phyloP scores from a whole-genome alignment of 371 early-diverging fungal genomes.

The Saksenaea vasiformis region DNA sequence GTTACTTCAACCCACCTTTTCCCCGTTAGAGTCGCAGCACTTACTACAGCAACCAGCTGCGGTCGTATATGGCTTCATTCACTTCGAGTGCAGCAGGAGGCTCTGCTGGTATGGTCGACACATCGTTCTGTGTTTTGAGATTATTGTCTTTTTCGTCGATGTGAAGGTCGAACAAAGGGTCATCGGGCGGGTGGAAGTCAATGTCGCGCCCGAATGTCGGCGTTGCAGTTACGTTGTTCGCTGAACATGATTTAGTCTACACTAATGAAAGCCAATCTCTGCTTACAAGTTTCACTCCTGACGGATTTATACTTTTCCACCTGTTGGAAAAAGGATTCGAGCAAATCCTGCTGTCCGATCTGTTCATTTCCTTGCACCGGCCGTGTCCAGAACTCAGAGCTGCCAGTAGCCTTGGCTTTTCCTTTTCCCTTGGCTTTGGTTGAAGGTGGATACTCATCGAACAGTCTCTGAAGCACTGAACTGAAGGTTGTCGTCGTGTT shows the following conservation, averaged over 20 bases:
- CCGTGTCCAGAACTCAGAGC: background rate
- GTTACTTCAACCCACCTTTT: background rate
- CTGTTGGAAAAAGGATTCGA: constrained; percentile 18
- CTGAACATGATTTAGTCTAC: background rate
- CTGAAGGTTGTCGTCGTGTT: background rate
- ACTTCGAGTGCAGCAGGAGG: background rate
- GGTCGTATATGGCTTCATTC: constrained; percentile 32
- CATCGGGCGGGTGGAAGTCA: constrained; percentile 10
- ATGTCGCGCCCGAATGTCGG: constrained; percentile 9
- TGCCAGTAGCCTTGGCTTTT: constrained; percentile 12
- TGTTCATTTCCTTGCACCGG: background rate
- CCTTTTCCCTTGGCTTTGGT: constrained; percentile 4
- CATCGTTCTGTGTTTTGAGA: background rate
- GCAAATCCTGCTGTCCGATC: background rate
- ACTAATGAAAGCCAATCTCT: background rate
- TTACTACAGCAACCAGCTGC: constrained; percentile 52
- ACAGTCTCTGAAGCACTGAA: constrained; percentile 7
- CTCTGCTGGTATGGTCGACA: background rate
- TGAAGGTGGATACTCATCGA: background rate
- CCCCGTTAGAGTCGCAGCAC: constrained; percentile 1
- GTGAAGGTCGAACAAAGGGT: background rate
- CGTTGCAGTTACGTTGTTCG: background rate
- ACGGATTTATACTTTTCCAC: constrained; percentile 13
- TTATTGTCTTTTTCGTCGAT: background rate
- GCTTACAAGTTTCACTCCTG: background rate